These are phyloP conservation scores for Vitis labrusca DNA, from an alignment of 164 flowering plant genomes.

Conservation along the genomic window DNA sequence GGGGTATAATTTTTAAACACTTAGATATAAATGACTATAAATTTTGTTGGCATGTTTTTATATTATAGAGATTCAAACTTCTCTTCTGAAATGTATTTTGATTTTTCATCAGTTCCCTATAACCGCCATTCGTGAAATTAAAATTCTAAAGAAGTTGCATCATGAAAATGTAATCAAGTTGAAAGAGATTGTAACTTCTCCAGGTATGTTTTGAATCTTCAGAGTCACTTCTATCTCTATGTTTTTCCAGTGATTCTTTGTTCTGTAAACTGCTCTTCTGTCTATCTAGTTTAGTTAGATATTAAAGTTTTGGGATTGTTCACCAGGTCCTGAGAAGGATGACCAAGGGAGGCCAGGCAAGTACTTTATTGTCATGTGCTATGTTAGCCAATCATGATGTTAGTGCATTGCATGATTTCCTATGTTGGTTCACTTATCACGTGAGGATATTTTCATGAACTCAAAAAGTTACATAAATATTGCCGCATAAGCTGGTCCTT, in stretches of 20 bases:
- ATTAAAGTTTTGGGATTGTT: slow-evolving; percentile 4
- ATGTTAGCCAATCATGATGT: no score
- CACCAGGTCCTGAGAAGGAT: slow-evolving; percentile 75
- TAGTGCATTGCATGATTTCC: no score
- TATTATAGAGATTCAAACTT: neutral
- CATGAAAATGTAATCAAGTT: slow-evolving; percentile 91
- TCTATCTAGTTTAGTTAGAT: slow-evolving; percentile 2
- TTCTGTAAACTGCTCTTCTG: no score
- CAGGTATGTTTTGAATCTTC: slow-evolving; percentile 43
- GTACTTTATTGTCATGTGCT: neutral
- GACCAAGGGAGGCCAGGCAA: slow-evolving; percentile 76
- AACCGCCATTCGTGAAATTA: slow-evolving; percentile 94
- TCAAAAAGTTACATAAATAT: no score
- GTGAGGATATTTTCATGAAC: no score
- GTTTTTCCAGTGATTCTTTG: no score
- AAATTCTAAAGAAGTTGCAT: slow-evolving; percentile 87
- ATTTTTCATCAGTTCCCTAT: slow-evolving; percentile 69
- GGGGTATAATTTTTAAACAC: slow-evolving; percentile 52
- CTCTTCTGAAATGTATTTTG: neutral
- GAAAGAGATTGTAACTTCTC: slow-evolving; percentile 95
- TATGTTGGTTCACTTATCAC: no score
- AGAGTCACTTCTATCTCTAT: no score
- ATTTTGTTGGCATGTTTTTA: neutral
- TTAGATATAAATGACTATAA: no score
- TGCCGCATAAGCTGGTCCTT: no score